These are phyloP conservation scores for Parmelia sp. DNA, from an alignment of 495 filamentous ascomycete species.

Conservation along the genomic window DNA sequence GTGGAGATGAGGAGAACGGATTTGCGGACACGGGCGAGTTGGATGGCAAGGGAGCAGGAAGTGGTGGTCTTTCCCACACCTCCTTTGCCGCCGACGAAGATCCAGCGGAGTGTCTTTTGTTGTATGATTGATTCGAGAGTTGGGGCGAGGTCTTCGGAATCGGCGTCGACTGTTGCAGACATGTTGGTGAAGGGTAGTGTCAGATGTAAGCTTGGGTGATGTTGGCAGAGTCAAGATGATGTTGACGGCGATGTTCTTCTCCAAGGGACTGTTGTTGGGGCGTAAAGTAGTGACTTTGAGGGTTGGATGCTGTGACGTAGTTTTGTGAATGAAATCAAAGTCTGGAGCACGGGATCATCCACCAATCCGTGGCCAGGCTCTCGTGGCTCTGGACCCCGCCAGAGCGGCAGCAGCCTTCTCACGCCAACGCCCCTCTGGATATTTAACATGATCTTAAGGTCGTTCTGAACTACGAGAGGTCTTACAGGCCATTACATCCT, in stretches of 20 bases:
- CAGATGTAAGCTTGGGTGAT: background rate
- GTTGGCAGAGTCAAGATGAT: background rate
- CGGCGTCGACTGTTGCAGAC: constrained; percentile 60
- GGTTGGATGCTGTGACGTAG: constrained; percentile 6
- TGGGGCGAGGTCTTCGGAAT: constrained; percentile 76
- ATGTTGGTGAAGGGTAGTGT: constrained; percentile 33
- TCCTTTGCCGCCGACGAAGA: constrained; percentile 98
- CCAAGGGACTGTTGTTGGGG: background rate
- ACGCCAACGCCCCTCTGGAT: background rate
- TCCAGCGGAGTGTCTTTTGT: constrained; percentile 93
- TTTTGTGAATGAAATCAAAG: background rate
- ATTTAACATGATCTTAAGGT: background rate
- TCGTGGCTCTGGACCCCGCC: background rate
- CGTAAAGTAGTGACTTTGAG: background rate
- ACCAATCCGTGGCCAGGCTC: constrained; percentile 4
- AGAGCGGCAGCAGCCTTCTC: background rate
- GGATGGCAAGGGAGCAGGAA: constrained; percentile 94
- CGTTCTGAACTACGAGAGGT: background rate
- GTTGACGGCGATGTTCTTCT: background rate
- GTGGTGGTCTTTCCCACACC: constrained; percentile 99
- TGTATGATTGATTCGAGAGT: constrained; percentile 90
- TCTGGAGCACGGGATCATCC: constrained; percentile 7
- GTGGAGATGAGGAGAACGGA: constrained; percentile 97
- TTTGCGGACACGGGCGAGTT: constrained; percentile 92
- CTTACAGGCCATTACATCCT: background rate